Evolutionary conservation across 331 rosid species (phyloP).

Genomic region (Dryas integrifolia): DNA sequence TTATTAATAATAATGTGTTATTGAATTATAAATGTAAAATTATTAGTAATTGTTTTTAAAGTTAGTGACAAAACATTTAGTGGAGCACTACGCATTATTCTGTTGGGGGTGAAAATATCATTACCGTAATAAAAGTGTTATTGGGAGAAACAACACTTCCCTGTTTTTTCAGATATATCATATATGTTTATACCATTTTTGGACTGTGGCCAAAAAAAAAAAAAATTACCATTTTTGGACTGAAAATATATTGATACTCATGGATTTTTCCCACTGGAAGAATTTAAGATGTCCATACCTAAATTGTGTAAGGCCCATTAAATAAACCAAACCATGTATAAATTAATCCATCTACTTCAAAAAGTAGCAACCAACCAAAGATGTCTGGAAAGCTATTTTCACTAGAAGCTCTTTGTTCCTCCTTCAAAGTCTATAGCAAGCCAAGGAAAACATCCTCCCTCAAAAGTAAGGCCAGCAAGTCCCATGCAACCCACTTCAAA

Average conservation of each 20-base stretch:
- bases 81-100: too few relatives aligned
- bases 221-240: background rate
- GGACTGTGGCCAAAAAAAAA: background rate
- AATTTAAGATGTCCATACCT: background rate
- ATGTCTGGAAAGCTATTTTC: slow-evolving; percentile 14
- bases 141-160: too few relatives aligned
- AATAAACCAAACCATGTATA: background rate
- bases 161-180: too few relatives aligned
- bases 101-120: too few relatives aligned
- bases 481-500: slow-evolving; percentile 11
- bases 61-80: too few relatives aligned
- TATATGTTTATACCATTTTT: background rate
- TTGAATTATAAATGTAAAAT: too few relatives aligned
- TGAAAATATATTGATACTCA: background rate
- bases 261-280: too few relatives aligned
- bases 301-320: background rate
- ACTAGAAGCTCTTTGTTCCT: slow-evolving; percentile 16
- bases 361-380: background rate
- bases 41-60: too few relatives aligned
- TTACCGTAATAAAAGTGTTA: too few relatives aligned
- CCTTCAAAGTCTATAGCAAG: slow-evolving; percentile 19
- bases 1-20: too few relatives aligned
- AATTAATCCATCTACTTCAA: background rate
- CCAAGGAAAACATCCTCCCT: background rate
- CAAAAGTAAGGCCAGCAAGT: background rate